Conservation (phyloP, 2,329 filamentous ascomycete species). For the Cyphellophora europaea region DNA sequence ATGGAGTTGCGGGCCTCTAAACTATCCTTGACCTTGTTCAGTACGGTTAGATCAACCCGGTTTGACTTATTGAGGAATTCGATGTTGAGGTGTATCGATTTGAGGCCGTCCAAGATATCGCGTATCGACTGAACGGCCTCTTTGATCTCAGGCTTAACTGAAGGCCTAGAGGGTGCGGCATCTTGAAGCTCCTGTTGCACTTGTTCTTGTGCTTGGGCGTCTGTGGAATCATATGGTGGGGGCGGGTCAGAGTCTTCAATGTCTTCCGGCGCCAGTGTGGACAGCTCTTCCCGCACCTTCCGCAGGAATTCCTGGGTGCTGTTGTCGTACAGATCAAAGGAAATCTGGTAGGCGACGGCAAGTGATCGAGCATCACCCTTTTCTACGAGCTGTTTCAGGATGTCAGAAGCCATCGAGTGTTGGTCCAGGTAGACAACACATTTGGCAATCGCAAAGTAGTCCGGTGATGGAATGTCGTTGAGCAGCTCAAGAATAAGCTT, state of each 20-base stretch:
- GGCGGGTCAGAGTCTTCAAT: constrained; percentile 44
- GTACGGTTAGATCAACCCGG: constrained; percentile 78
- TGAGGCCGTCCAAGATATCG: constrained; percentile 71
- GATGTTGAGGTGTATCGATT: constrained; percentile 87
- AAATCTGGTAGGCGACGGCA: constrained; percentile 90
- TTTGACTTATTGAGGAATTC: constrained; percentile 97
- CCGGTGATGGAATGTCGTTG: constrained; percentile 81
- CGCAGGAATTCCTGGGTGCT: constrained; percentile 93
- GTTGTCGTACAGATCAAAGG: constrained; percentile 97
- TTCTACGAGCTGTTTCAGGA: constrained; percentile 72
- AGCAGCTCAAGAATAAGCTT: constrained; percentile 90
- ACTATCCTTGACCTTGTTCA: constrained; percentile 95
- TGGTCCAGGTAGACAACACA: constrained; percentile 95
- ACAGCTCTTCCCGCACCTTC: constrained; percentile 76
- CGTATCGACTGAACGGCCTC: constrained; percentile 49
- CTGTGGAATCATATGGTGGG: not conserved
- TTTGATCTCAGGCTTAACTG: constrained; percentile 36
- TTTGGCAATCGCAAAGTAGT: constrained; percentile 97
- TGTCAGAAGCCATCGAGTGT: constrained; percentile 77
- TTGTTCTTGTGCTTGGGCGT: constrained; percentile 30
- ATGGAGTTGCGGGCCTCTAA: constrained; percentile 94
- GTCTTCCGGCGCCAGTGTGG: constrained; percentile 41
- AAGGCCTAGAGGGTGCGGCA: constrained; percentile 41
- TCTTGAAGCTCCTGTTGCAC: constrained; percentile 46
- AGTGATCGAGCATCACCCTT: constrained; percentile 69